These are phyloP conservation scores for Carex kokanica DNA, from an alignment of 176 grass and related monocot species.

Conservation along the genomic window DNA sequence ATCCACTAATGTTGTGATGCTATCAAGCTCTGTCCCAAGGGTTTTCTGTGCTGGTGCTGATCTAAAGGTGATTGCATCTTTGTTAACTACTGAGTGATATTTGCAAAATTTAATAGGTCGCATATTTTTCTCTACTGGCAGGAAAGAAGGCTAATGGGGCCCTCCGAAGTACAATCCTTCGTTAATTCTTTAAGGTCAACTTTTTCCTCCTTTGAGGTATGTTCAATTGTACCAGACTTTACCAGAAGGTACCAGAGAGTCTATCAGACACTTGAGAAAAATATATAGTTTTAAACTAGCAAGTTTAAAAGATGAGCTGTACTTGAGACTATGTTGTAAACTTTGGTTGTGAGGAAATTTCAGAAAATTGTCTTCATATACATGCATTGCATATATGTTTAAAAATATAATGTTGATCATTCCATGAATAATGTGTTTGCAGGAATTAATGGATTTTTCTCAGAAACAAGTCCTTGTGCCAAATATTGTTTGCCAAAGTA, in stretches of 20 bases:
- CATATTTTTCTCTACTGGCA: slow-evolving; percentile 20
- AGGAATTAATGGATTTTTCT: not conserved
- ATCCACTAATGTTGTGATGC: slow-evolving; percentile 56
- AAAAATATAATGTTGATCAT: not conserved
- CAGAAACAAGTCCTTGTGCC: not conserved
- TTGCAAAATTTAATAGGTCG: not conserved
- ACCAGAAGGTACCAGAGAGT: not conserved
- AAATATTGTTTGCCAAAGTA: not conserved
- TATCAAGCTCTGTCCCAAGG: slow-evolving; percentile 66
- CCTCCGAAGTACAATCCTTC: slow-evolving; percentile 56
- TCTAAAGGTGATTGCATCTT: slow-evolving; percentile 56
- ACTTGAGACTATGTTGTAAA: not conserved
- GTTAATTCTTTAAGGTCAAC: slow-evolving; percentile 75
- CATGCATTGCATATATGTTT: not conserved
- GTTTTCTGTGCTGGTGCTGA: slow-evolving; percentile 80
- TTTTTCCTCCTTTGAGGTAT: slow-evolving; percentile 77
- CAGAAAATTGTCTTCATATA: not conserved
- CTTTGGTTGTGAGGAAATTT: not conserved
- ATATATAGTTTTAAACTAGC: not conserved
- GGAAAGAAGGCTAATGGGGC: slow-evolving; percentile 60
- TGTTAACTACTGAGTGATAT: not conserved
- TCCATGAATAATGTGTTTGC: not conserved
- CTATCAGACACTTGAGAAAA: not conserved
- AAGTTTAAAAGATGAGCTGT: not conserved
- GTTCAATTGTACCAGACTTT: not conserved